Conservation (phyloP, 108 stramenopile genomes). For the Skeletonema costatum region DNA sequence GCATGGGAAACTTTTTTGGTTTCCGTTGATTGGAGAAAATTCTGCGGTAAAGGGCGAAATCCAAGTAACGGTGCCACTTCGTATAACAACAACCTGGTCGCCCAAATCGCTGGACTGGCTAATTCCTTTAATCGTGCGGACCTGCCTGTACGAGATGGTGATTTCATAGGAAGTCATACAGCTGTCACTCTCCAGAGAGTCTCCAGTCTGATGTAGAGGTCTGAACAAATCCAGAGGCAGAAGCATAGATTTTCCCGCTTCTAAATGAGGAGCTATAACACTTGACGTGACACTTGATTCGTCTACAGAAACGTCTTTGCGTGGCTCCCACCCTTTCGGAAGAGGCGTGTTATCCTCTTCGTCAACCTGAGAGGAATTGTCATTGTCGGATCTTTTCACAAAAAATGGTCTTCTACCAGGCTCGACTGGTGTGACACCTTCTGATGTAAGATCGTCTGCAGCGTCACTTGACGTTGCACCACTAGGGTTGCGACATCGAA, state of each 20-base stretch:
- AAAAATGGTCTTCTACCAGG: conserved; percentile 18
- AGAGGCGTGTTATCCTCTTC: conserved; percentile 49
- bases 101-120: conserved; percentile 10
- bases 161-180: conserved; percentile 32
- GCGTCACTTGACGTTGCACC: background rate
- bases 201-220: conserved; percentile 33
- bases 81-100: conserved; percentile 62
- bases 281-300: conserved; percentile 27
- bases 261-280: conserved; percentile 27
- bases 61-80: conserved; percentile 60
- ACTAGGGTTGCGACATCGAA: conserved; percentile 30
- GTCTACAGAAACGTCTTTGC: conserved; percentile 24
- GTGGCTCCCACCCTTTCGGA: conserved; percentile 70
- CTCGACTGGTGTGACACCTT: conserved; percentile 7
- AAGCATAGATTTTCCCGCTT: conserved; percentile 48
- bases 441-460: background rate
- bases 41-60: conserved; percentile 58
- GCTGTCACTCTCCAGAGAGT: conserved; percentile 9
- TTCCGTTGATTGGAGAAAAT: conserved; percentile 40
- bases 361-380: conserved; percentile 6
- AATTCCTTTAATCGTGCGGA: conserved; percentile 15
- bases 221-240: conserved; percentile 72
- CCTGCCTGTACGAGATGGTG: conserved; percentile 24
- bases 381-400: conserved; percentile 46
- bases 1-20: conserved; percentile 53